Conservation (phyloP, 306 rosid species). For the Sphenostylis stenocarpa region DNA sequence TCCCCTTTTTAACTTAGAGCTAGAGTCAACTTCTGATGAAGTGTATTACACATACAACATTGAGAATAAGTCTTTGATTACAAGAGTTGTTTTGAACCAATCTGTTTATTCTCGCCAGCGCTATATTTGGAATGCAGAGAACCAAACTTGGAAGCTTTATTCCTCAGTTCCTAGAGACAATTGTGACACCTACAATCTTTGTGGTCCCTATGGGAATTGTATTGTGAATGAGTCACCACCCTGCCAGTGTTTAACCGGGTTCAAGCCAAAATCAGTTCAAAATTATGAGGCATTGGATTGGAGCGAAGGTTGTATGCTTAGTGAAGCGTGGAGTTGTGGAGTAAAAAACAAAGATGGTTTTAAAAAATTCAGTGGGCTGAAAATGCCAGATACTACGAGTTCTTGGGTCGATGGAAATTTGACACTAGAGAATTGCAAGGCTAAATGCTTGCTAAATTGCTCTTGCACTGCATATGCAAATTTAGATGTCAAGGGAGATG, state of each 20-base stretch:
- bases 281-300: conserved; percentile 26
- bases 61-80: background rate
- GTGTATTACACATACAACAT: conserved; percentile 1
- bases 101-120: conserved; percentile 9
- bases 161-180: conserved; percentile 21
- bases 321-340: conserved; percentile 30
- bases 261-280: conserved; percentile 26
- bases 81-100: conserved; percentile 38
- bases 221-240: background rate
- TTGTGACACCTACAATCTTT: conserved; percentile 36
- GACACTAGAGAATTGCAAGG: conserved; percentile 32
- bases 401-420: conserved; percentile 32
- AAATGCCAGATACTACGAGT: conserved; percentile 37
- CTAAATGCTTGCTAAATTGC: conserved; percentile 39
- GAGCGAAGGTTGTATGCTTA: conserved; percentile 36
- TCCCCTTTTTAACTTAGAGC: background rate
- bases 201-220: conserved; percentile 44
- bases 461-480: conserved; percentile 50
- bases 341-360: conserved; percentile 38
- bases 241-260: conserved; percentile 43
- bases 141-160: conserved; percentile 30
- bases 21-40: conserved; percentile 20
- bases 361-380: conserved; percentile 25
- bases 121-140: background rate
- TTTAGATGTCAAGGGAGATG: conserved; percentile 20